Base-by-base conservation (phyloP, 2,329 filamentous ascomycete genomes). In the Cladophialophora yegresii region DNA sequence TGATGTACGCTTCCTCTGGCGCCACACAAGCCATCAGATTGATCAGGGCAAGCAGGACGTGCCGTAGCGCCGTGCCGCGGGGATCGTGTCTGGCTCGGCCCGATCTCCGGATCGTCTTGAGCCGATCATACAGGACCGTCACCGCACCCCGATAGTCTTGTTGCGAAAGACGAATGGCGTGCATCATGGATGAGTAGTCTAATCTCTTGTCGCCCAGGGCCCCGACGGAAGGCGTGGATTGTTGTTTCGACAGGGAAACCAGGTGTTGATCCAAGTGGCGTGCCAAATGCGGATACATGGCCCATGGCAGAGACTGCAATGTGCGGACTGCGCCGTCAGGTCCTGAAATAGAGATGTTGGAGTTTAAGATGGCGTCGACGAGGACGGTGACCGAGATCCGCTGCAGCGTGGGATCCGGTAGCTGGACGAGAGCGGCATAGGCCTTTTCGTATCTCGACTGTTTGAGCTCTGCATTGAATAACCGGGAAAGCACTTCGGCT, bases 11-110 rank as follows among this genome's bases (percentile, higher is more conserved):
- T 72, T 96, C 90, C 67, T 91, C 87, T 63, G 87, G 82, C 55
- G 90, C 87, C 47, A 97, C 92, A 68, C 92, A 96, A 69, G 90
- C 91, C 66, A 99, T 82, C 0, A 92, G 89, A 75, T 99, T 99
- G 79, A 99, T 96, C 51, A 99, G 84, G 66, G 92, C 84, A n/a
- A 98, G 80, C 72, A 96, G 95, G 72, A 91, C 89, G 70, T 90
- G 86, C 54, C 78, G 73, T 54, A 87, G 73, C 43, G 81, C 82
- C 64, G 84, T 83, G 66, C 84, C 84, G 54, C 82, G 79, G 1
- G 80, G 78, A 63, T 80, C 78, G 36, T 76, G 75, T 51, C 69
- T 62, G n/a, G 66, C 67, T 22, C 68, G 59, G 12, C 67, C 63
- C 10, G 64, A 68, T 66, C 78, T 74, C 54, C 75, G 76, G 12